Evolutionary conservation across 192 early-diverging fungal genomes (phyloP).

Genomic region (Dissophora ornata): DNA sequence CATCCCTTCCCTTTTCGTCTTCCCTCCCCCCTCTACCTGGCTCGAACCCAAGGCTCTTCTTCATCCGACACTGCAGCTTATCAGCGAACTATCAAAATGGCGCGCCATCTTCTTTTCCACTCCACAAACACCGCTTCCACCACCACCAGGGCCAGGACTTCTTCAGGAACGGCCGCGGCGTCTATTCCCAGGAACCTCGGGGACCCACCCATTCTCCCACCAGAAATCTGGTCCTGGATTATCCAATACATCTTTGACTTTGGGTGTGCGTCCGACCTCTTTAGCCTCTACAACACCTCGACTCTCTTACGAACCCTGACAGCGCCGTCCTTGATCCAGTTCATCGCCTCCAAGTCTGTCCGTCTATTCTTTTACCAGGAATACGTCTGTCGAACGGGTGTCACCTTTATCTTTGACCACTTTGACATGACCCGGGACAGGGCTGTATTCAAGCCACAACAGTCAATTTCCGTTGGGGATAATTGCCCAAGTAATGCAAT

Average conservation of each 20-base stretch:
- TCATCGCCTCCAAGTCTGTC: constrained; percentile 31
- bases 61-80: too few species aligned
- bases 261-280: too few species aligned
- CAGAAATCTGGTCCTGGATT: constrained; percentile 33
- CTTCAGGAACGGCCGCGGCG: too few species aligned
- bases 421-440: constrained; percentile 35
- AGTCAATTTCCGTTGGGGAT: too few species aligned
- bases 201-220: not conserved
- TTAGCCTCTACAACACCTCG: constrained; percentile 45
- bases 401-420: constrained; percentile 39
- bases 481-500: constrained; percentile 14
- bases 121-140: too few species aligned
- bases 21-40: too few species aligned
- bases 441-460: constrained; percentile 25
- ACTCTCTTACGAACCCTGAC: constrained; percentile 7
- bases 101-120: too few species aligned
- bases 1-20: not conserved
- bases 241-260: constrained; percentile 19
- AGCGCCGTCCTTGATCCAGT: constrained; percentile 17
- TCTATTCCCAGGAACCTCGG: too few species aligned
- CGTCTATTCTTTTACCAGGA: constrained; percentile 43
- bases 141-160: too few species aligned
- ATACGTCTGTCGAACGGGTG: constrained; percentile 36
- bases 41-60: too few species aligned
- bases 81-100: too few species aligned